Evolutionary conservation across 768 basidiomycete genomes (phyloP), one percentile per base, ranked within the genome.

Genomic region (Rhodosporidiobolus sp.): DNA sequence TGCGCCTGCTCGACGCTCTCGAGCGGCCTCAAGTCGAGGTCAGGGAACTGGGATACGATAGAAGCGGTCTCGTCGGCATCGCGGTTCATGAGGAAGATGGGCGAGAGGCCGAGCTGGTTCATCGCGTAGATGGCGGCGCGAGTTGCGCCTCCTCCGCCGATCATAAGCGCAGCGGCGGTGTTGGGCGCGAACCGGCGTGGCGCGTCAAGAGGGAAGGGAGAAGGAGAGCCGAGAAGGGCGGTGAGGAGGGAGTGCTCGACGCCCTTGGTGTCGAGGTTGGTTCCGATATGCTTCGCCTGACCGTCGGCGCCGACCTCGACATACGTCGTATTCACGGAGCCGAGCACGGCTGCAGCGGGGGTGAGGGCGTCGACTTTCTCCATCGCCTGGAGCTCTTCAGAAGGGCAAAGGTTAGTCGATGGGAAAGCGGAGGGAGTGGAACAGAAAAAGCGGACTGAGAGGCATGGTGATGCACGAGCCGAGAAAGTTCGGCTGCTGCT

Each of bases 81-180:
- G 20, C 70, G 70, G 52, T 72, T 72, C 28, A 72, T 17, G 59
- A 72, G 65, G 48, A n/a, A 67, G 26, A 72, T 72, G 32, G 65
- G 70, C 22, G 65, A 67, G 17, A 72, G 45, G 17, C 57, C 60
- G 7, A 67, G 43, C 28, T 60, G 12, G 58, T 62, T 50, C 65
- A 72, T 67, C 1, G 70, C 70, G 30, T 32, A 67, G 38, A 67
- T 53, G 26, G 70, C 65, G 1, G 70, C 61, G 4, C 63, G 48
- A 5, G 70, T 58, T 3, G 62, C 58, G 17, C 59, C 62, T 30
- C 70, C 70, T 22, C 70, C 59, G 9, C 63, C 62, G 30, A 67
- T 63, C 65, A 72, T 54, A 12, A 72, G 26, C 17, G 59, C 67
- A 7, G 67, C n/a, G 8, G 58, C 58, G 8, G 17, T 48, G 3